Base-by-base conservation (phyloP, 2,329 filamentous ascomycete species). In the Waltergamsia citrina region DNA sequence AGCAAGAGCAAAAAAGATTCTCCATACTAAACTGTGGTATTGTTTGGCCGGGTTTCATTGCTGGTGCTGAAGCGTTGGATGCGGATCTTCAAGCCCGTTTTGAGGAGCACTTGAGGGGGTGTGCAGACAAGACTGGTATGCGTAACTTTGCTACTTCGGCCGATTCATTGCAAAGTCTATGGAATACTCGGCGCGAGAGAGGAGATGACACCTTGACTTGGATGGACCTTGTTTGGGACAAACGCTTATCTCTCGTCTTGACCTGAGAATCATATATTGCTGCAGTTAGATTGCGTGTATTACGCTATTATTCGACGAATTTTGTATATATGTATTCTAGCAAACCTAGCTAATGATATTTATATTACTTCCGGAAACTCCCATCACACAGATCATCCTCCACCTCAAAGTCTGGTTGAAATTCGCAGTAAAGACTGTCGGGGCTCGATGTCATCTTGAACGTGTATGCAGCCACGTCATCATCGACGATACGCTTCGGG, bases 391-490 rank as follows among this genome's bases (percentile, higher is more conserved):
- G 10, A 20, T 19, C 19, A 23, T 29, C 29, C 20, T 37, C 35
- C 12, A 32, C 18, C 22, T 37, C 29, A n/a, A 33, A 20, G 15
- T 37, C 20, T 9, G 29, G 23, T 25, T 33, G 30, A 14, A 29
- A 29, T 26, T 37, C 30, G 18, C 17, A 27, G 23, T 37, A 37
- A 17, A 37, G 29, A 11, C 17, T 33, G n/a, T 37, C 35, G 0
- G 45, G 32, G 7, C 34, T 43, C 9, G 41, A 40, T 2, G 42
- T 46, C 35, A 48, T 47, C 2, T 50, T 42, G 24, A 51, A 53
- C 18, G 50, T 55, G 21, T 58, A 60, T 7, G 52, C 49, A 2
- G 60, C 60, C 42, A 64, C 62, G 23, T 59, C 59, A 28, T 64
- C 58, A 15, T 50, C 53, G 28, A 65, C 61, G 26, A 61, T 28